Evolutionary conservation across 164 flowering plant species (phyloP), one percentile per base, ranked within the genome.

Genomic region (Sedum album): DNA sequence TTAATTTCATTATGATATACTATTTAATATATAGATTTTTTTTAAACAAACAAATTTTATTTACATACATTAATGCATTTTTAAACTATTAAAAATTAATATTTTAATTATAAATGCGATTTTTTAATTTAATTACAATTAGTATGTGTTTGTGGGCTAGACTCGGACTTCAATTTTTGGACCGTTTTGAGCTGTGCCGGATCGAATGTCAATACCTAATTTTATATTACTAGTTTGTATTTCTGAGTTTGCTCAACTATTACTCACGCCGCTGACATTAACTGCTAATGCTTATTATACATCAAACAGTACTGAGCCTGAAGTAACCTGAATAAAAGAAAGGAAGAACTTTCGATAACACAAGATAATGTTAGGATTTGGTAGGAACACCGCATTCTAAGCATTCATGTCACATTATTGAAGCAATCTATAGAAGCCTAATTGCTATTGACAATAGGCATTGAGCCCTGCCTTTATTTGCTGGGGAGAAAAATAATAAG

Each of bases 301-400:
- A 48, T 48, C 28, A 51, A 51, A 9, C n/a, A 51, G 57, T 21
- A 51, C 57, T 11, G 8, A 51, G 51, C 21, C 28, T 51, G 28
- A 51, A 23, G 10, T 9, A n/a, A 51, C 21, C 57, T 21, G 57
- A 51, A 21, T 51, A 51, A 51, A 21, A 51, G 57, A 51, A 51
- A 51, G 25, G 26, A 51, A 51, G 6, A 20, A n/a, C 0, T 51
- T 51, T 51, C 21, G 10, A 51, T 36, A 41, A 31, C n/a, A n/a
- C n/a, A 42, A 20, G 67, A 66, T 73, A 62, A 75, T 35, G 65
- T 68, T 31, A 69, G 48, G 66, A 76, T 73, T 74, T 71, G 81
- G 77, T 76, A 60, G 71, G 26, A 38, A 70, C 55, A 66, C 69
- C 78, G 66, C 75, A 49, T 64, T 73, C 76, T 73, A 62, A 6